phyloP scores from a whole-genome alignment of 106 monocot genomes.

The Triglochin maritima region DNA sequence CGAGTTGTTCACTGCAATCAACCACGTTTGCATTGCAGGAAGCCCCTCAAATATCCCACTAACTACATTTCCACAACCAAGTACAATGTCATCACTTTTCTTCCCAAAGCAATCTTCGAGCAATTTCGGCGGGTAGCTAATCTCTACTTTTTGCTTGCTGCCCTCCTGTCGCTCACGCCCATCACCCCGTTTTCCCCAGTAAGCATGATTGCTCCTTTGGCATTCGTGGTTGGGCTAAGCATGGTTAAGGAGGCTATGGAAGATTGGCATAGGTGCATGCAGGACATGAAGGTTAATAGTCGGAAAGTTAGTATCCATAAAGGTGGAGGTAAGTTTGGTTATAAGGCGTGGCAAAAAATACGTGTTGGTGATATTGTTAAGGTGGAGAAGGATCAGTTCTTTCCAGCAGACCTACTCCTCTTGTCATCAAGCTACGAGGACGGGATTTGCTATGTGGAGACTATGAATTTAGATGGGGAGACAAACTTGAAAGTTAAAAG shows the following conservation, averaged over 20 bases:
- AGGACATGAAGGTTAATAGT: conserved; percentile 83
- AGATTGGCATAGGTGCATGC: conserved; percentile 72
- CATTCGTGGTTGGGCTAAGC: conserved; percentile 60
- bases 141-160: conserved; percentile 75
- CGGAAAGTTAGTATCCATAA: conserved; percentile 52
- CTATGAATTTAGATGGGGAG: conserved; percentile 98
- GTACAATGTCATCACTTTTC: conserved; percentile 80
- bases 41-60: conserved; percentile 35
- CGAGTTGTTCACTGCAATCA: conserved; percentile 63
- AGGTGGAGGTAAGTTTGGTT: conserved; percentile 43
- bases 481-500: conserved; percentile 94
- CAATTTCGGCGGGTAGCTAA: conserved; percentile 91
- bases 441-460: conserved; percentile 95
- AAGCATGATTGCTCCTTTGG: conserved; percentile 70
- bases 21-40: conserved; percentile 21
- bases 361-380: conserved; percentile 72
- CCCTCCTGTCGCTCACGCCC: conserved; percentile 47
- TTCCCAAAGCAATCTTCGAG: conserved; percentile 85
- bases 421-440: conserved; percentile 90
- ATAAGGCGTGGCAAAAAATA: conserved; percentile 58
- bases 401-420: conserved; percentile 79
- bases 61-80: conserved; percentile 82
- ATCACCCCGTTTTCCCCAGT: conserved; percentile 57
- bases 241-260: conserved; percentile 90
- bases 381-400: conserved; percentile 80